Base-by-base conservation (phyloP, 768 basidiomycete genomes). In the Pisolithus orientalis region DNA sequence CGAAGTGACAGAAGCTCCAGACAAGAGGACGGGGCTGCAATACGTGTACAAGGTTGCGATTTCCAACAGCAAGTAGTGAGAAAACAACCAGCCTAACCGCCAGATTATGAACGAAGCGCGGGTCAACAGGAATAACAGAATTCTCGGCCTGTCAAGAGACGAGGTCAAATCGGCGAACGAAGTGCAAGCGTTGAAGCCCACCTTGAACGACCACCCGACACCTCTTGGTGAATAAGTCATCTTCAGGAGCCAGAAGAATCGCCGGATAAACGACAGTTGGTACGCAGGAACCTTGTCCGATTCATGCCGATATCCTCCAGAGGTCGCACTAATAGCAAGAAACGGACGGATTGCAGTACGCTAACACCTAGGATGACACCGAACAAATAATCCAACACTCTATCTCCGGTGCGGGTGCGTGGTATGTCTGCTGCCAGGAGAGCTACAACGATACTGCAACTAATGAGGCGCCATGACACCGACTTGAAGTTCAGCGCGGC, bases 141-240 rank as follows among this genome's bases (percentile, higher is more conserved):
- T 29, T 14, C 27, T 45, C 27, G 6, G 44, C 21, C 42, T 43
- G 8, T 45, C 34, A 34, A 14, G 29, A 14, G 14, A 8, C 25
- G 6, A 11, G 13, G 21, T 14, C 25, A 24, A 28, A 45, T 5
- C 34, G n/a, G 6, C 44, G 25, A 16, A 31, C 17, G 14, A 16
- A 45, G 27, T 43, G 17, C 42, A 14, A 50, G 16, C 2, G 34
- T 11, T 14, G 5, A 50, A 16, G 17, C 39, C 2, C 17, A 55
- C 53, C 39, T 38, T 37, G 44, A 47, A 44, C 14, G 44, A 51
- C 45, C 50, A 55, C 42, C 53, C 53, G 6, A 55, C 6, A 17
- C 40, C 53, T 7, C 46, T 24, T 9, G 53, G 53, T 14, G 37
- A 25, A 34, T 4, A 14, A 13, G 11, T 13, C 39, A 51, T 31